phyloP scores from a whole-genome alignment of 202 grass and related monocot genomes.

The Dendrocalamus latiflorus region DNA sequence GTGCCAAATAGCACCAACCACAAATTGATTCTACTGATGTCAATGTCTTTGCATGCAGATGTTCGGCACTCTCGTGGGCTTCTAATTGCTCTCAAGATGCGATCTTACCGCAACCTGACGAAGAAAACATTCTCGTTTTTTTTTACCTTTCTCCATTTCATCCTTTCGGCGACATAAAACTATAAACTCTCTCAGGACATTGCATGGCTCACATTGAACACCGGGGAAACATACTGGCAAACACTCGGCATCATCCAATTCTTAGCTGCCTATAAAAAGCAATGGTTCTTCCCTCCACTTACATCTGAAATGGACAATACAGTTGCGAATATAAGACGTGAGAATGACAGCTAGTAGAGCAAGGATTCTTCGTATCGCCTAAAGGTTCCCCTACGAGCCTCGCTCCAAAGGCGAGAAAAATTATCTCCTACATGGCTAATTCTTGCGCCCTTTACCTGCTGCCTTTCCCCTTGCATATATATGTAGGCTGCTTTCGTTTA shows the following conservation, averaged over 20 bases:
- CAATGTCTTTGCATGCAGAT: slow-evolving; percentile 2
- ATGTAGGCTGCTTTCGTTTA: background rate
- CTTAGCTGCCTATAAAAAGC: slow-evolving; percentile 15
- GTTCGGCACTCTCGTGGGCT: background rate
- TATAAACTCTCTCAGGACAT: background rate
- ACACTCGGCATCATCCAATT: slow-evolving; percentile 22
- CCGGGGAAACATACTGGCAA: slow-evolving; percentile 8
- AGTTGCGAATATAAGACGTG: slow-evolving; percentile 18
- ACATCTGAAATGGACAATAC: slow-evolving; percentile 31
- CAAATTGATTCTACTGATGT: slow-evolving; percentile 11
- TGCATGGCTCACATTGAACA: slow-evolving; percentile 27
- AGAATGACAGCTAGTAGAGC: slow-evolving; percentile 29
- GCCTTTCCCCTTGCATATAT: background rate
- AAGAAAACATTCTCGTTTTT: slow-evolving; percentile 21
- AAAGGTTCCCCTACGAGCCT: background rate
- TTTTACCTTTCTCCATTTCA: slow-evolving; percentile 13
- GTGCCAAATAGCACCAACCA: background rate
- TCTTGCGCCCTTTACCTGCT: background rate
- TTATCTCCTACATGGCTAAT: no score
- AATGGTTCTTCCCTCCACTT: slow-evolving; percentile 34
- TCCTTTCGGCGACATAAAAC: slow-evolving; percentile 24
- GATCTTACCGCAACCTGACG: slow-evolving; percentile 40
- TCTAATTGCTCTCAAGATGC: slow-evolving; percentile 26
- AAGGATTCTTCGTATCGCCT: slow-evolving; percentile 26
- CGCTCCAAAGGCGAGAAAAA: no score